Conservation (phyloP, 768 basidiomycete genomes). For the Coprinopsis sp. region DNA sequence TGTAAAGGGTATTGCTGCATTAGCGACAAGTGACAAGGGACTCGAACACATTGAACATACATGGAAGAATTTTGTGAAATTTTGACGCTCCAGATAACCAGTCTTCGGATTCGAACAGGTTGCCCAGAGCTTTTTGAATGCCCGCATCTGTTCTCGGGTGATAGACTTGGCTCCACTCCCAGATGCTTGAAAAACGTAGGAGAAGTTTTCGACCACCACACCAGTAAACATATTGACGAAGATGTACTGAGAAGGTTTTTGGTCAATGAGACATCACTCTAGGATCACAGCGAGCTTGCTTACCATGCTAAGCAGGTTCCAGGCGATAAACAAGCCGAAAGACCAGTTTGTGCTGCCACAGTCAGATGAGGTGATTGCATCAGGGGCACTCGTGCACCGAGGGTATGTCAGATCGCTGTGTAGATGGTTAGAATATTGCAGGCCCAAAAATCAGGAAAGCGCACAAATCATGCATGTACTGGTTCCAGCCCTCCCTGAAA, state of each 20-base stretch:
- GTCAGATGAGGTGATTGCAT: conserved; percentile 59
- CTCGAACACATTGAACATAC: conserved; percentile 41
- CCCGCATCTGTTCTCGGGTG: conserved; percentile 86
- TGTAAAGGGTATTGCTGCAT: conserved; percentile 23
- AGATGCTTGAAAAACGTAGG: conserved; percentile 88
- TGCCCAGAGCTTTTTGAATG: conserved; percentile 94
- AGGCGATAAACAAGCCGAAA: conserved; percentile 83
- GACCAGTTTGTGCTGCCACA: conserved; percentile 86
- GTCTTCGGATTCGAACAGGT: conserved; percentile 75
- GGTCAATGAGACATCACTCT: not conserved
- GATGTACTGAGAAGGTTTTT: conserved; percentile 61
- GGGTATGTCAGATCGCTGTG: conserved; percentile 70
- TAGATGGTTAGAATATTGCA: conserved; percentile 6
- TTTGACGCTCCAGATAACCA: conserved; percentile 66
- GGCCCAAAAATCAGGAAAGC: conserved; percentile 17
- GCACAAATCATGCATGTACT: conserved; percentile 96
- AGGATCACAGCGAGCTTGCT: conserved; percentile 13
- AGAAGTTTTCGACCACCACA: conserved; percentile 95
- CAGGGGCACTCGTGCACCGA: conserved; percentile 61
- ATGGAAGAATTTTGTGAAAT: conserved; percentile 75
- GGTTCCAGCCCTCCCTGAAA: conserved; percentile 89
- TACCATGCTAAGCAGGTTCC: conserved; percentile 96
- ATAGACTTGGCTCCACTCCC: conserved; percentile 78
- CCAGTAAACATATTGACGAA: conserved; percentile 94
- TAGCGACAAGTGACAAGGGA: conserved; percentile 6